Evolutionary conservation across 305 asterid species (phyloP).

Genomic region (Withania somnifera): DNA sequence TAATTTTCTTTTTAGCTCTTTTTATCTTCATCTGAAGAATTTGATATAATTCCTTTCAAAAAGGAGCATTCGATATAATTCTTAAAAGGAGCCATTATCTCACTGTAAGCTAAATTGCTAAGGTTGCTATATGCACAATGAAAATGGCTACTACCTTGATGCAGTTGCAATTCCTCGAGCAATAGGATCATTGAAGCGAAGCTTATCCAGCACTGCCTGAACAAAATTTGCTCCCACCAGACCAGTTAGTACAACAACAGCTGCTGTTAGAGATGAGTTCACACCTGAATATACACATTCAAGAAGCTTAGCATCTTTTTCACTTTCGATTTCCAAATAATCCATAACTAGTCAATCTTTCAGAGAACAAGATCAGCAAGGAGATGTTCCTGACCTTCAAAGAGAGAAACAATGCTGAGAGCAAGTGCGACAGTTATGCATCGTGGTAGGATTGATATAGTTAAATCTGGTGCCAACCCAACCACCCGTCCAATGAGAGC

Average conservation of each 20-base stretch:
- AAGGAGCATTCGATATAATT: not conserved
- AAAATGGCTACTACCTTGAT: constrained; percentile 48
- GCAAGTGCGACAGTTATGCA: constrained; percentile 97
- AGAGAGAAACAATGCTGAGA: constrained; percentile 89
- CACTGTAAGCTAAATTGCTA: not conserved
- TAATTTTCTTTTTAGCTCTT: not conserved
- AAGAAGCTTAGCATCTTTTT: not conserved
- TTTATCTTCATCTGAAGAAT: not conserved
- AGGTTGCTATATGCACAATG: not conserved
- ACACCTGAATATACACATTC: constrained; percentile 44
- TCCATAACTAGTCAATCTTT: not conserved
- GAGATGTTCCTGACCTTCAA: constrained; percentile 48
- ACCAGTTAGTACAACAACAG: constrained; percentile 90
- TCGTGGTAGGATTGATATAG: constrained; percentile 82
- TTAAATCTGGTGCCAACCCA: constrained; percentile 61
- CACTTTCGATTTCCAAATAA: not conserved
- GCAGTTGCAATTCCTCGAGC: constrained; percentile 99
- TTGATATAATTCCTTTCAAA: not conserved
- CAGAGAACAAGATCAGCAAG: not conserved
- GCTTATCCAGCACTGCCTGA: constrained; percentile 65
- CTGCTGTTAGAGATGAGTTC: constrained; percentile 94
- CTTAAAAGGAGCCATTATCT: not conserved
- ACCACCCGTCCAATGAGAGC: constrained; percentile 75
- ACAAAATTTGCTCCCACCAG: constrained; percentile 93
- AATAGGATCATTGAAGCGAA: constrained; percentile 85